Percentiles rank a stretch among this genome's conserved stretches.
Conservation (phyloP, 495 filamentous ascomycete genomes). For the Aspergillus hancockii region DNA sequence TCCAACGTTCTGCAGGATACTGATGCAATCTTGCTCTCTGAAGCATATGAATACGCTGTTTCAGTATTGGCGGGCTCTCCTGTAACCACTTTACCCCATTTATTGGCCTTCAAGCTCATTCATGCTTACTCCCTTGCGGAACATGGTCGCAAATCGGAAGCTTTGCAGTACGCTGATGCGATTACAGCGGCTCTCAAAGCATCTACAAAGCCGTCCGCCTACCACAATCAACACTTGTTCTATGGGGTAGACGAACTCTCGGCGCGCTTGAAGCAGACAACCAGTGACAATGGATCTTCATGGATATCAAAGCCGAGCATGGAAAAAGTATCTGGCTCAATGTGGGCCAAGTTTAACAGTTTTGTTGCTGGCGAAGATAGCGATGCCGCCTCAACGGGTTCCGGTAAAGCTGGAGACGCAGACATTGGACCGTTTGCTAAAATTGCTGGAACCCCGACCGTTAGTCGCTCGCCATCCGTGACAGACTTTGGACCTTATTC, state of each 20-base stretch:
- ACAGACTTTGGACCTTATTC: slow-evolving; percentile 67
- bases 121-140: slow-evolving; percentile 84
- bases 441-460: slow-evolving; percentile 74
- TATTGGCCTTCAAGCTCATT: slow-evolving; percentile 85
- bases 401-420: slow-evolving; percentile 53
- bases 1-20: slow-evolving; percentile 71
- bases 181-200: slow-evolving; percentile 78
- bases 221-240: slow-evolving; percentile 76
- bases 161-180: slow-evolving; percentile 86
- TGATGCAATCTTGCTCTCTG: slow-evolving; percentile 83
- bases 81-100: slow-evolving; percentile 69
- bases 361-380: slow-evolving; percentile 92
- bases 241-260: slow-evolving; percentile 78
- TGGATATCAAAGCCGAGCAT: slow-evolving; percentile 95
- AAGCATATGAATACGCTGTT: slow-evolving; percentile 87
- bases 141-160: slow-evolving; percentile 76
- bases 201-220: slow-evolving; percentile 78
- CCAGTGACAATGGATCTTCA: slow-evolving; percentile 64
- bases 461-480: slow-evolving; percentile 78
- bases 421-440: slow-evolving; percentile 80
- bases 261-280: slow-evolving; percentile 78
- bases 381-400: slow-evolving; percentile 58
- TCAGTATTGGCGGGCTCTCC: slow-evolving; percentile 61
- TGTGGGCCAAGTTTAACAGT: slow-evolving; percentile 89
- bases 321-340: slow-evolving; percentile 84